phyloP scores from a whole-genome alignment of 2,329 filamentous ascomycete species.

The Fusarium sp. region DNA sequence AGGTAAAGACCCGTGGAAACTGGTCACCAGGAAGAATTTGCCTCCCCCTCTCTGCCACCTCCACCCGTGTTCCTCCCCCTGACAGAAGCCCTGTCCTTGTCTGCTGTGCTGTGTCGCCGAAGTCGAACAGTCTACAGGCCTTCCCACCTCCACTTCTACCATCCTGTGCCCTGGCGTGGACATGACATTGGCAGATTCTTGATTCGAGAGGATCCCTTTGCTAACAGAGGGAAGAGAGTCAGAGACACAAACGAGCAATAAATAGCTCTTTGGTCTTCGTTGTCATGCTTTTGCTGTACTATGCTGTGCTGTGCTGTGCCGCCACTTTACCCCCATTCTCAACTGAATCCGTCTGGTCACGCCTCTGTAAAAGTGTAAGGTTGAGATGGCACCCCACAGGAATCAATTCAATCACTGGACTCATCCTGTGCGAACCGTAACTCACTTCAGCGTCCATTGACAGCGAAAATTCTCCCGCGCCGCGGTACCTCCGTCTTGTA shows the following conservation, averaged over 20 bases:
- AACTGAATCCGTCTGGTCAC: constrained; percentile 21
- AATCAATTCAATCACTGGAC: constrained; percentile 22
- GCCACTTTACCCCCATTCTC: constrained; percentile 22
- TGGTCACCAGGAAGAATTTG: constrained; percentile 47
- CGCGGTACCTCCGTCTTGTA: constrained; percentile 46
- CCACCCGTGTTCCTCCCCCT: constrained; percentile 45
- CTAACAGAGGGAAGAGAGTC: constrained; percentile 12
- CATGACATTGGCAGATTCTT: constrained; percentile 30
- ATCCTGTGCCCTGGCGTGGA: constrained; percentile 11
- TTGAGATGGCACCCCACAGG: constrained; percentile 29
- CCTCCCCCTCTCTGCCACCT: constrained; percentile 46
- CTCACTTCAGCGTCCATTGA: constrained; percentile 6
- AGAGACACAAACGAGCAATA: constrained; percentile 22
- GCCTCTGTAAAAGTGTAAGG: constrained; percentile 11
- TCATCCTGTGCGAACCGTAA: background rate
- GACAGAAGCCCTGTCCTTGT: constrained; percentile 44
- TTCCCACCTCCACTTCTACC: constrained; percentile 17
- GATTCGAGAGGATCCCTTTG: constrained; percentile 8
- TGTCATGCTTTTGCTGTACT: background rate
- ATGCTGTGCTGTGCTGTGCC: background rate
- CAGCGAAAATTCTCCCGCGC: constrained; percentile 33
- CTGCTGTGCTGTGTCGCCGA: constrained; percentile 42
- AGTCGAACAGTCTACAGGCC: constrained; percentile 20
- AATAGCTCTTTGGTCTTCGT: background rate
- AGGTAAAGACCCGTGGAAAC: constrained; percentile 38